Evolutionary conservation across 257 asterid species (phyloP).

Genomic region (Craterostigma plantagineum): DNA sequence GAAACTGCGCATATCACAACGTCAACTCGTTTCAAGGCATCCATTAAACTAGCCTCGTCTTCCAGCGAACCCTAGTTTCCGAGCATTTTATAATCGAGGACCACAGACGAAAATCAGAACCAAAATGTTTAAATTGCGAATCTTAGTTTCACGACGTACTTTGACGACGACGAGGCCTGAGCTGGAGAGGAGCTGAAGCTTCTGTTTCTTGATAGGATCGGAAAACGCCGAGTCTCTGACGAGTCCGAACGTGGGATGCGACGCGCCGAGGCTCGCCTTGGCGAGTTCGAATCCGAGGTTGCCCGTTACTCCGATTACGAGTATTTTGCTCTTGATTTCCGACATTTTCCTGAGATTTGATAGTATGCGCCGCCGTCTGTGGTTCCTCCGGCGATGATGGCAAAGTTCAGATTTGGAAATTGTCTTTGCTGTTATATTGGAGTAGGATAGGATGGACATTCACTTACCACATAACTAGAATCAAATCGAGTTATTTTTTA

Average conservation of each 20-base stretch:
- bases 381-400: too few species aligned
- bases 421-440: too few species aligned
- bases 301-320: slow-evolving; percentile 74
- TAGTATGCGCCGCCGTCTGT: too few species aligned
- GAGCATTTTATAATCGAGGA: neutral
- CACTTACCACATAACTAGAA: too few species aligned
- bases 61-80: slow-evolving; percentile 52
- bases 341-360: slow-evolving; percentile 12
- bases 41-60: slow-evolving; percentile 38
- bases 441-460: too few species aligned
- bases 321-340: slow-evolving; percentile 34
- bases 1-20: slow-evolving; percentile 73
- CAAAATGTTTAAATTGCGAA: neutral
- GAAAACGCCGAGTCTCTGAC: slow-evolving; percentile 59
- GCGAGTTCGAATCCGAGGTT: slow-evolving; percentile 71
- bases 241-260: slow-evolving; percentile 68
- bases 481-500: too few species aligned
- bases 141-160: slow-evolving; percentile 11
- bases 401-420: too few species aligned
- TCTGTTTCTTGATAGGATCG: slow-evolving; percentile 39
- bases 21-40: slow-evolving; percentile 58
- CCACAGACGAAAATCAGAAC: neutral
- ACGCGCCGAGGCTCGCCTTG: slow-evolving; percentile 44
- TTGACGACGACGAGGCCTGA: slow-evolving; percentile 37
- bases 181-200: slow-evolving; percentile 31